Percentiles rank a stretch among this genome's conserved stretches.
Evolutionary conservation across 2,329 filamentous ascomycete genomes (phyloP).

Genomic region (Pseudocercospora macadamiae): DNA sequence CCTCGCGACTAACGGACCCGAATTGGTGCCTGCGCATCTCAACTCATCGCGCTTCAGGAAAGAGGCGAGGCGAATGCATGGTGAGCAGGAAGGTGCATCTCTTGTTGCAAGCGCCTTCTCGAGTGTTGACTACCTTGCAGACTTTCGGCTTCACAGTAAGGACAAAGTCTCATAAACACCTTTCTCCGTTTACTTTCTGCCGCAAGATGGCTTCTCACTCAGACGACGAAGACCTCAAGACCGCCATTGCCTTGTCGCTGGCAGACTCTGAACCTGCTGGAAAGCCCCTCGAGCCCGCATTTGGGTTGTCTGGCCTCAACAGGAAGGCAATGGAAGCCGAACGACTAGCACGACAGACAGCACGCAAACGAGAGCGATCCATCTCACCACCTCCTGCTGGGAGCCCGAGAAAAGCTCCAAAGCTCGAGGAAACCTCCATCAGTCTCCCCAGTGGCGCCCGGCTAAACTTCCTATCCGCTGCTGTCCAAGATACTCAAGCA

Average conservation of each 20-base stretch:
- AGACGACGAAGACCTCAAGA: constrained; percentile 63
- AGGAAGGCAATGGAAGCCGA: constrained; percentile 85
- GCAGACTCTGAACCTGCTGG: constrained; percentile 6
- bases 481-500: constrained; percentile 27
- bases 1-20: no score
- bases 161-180: neutral
- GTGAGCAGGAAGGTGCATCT: no score
- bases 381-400: constrained; percentile 40
- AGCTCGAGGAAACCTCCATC: constrained; percentile 26
- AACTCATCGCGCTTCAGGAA: no score
- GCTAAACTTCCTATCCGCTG: constrained; percentile 31
- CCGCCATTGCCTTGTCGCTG: constrained; percentile 56
- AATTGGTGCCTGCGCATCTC: no score
- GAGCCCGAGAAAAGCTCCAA: constrained; percentile 32
- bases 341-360: constrained; percentile 68
- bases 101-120: no score
- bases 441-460: constrained; percentile 28
- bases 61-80: no score
- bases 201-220: constrained; percentile 38
- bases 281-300: constrained; percentile 8
- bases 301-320: constrained; percentile 66
- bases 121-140: no score
- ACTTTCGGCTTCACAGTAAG: neutral
- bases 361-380: constrained; percentile 62
- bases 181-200: neutral